Evolutionary conservation across 2,329 filamentous ascomycete genomes (phyloP).

Genomic region (Acrodontium crateriforme): DNA sequence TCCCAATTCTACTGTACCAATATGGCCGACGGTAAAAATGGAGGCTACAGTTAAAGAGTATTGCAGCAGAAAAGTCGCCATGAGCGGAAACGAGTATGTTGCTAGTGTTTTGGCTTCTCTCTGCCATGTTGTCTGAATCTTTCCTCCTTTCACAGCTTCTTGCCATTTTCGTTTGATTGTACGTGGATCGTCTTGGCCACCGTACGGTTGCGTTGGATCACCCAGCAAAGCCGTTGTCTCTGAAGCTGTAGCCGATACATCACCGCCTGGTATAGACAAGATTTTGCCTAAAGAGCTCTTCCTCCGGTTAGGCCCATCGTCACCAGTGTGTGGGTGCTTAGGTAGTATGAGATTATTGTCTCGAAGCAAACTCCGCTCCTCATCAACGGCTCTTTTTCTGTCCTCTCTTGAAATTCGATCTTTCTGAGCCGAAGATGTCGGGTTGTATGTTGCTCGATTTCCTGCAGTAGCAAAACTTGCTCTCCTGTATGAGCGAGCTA

Average conservation of each 20-base stretch:
- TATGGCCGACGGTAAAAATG: constrained; percentile 33
- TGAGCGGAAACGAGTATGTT: constrained; percentile 23
- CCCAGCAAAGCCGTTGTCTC: constrained; percentile 11
- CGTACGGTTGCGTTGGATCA: constrained; percentile 25
- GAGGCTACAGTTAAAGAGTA: constrained; percentile 32
- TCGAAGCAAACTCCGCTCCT: constrained; percentile 41
- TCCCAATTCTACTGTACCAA: constrained; percentile 31
- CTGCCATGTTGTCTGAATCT: constrained; percentile 80
- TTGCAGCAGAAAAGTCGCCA: constrained; percentile 32
- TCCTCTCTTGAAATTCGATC: constrained; percentile 34
- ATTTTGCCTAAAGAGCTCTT: constrained; percentile 1
- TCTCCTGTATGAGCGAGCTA: constrained; percentile 55
- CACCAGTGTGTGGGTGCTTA: constrained; percentile 27
- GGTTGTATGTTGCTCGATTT: constrained; percentile 51
- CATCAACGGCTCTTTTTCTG: constrained; percentile 34
- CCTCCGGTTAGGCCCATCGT: neutral
- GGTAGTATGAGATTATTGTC: constrained; percentile 44
- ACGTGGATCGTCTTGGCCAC: constrained; percentile 34
- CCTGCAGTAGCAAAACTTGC: constrained; percentile 63
- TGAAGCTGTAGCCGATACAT: neutral
- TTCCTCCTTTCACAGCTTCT: constrained; percentile 64
- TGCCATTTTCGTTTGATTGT: constrained; percentile 64
- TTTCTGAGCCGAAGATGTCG: constrained; percentile 32
- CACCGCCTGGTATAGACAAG: neutral
- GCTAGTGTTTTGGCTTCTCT: constrained; percentile 62